phyloP scores from a whole-genome alignment of 768 basidiomycete genomes.

The Boletellus ananiceps region DNA sequence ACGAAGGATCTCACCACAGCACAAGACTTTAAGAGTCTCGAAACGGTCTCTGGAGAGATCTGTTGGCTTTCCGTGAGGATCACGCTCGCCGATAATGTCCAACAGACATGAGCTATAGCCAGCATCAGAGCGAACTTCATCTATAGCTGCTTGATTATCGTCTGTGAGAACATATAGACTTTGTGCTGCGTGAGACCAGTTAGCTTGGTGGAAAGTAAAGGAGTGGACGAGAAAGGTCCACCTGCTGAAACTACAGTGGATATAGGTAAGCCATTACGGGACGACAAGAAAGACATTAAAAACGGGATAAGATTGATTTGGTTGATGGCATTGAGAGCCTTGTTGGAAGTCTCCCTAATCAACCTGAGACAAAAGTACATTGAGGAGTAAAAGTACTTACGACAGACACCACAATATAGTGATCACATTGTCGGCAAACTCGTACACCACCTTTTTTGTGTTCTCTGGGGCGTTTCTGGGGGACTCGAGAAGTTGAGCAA shows the following conservation, averaged over 20 bases:
- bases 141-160: slow-evolving; percentile 74
- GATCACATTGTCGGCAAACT: slow-evolving; percentile 89
- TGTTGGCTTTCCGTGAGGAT: slow-evolving; percentile 37
- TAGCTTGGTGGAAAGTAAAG: neutral
- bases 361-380: slow-evolving; percentile 17
- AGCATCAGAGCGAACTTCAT: slow-evolving; percentile 58
- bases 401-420: slow-evolving; percentile 93
- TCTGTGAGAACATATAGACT: slow-evolving; percentile 91
- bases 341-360: slow-evolving; percentile 84
- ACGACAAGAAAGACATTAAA: slow-evolving; percentile 82
- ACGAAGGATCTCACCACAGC: slow-evolving; percentile 51
- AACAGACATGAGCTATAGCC: slow-evolving; percentile 63
- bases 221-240: slow-evolving; percentile 27
- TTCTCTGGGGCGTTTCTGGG: slow-evolving; percentile 64
- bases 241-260: slow-evolving; percentile 78
- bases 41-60: slow-evolving; percentile 45
- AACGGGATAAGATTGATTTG: slow-evolving; percentile 74
- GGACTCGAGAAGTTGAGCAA: slow-evolving; percentile 61
- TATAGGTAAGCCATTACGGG: slow-evolving; percentile 63
- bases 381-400: slow-evolving; percentile 47
- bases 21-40: slow-evolving; percentile 58
- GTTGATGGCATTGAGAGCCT: slow-evolving; percentile 76
- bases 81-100: slow-evolving; percentile 44
- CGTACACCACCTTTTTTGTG: slow-evolving; percentile 72
- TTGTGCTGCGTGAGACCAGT: slow-evolving; percentile 53